phyloP scores from a whole-genome alignment of 768 basidiomycete genomes.

The Rhodosporidiobolus sp. region DNA sequence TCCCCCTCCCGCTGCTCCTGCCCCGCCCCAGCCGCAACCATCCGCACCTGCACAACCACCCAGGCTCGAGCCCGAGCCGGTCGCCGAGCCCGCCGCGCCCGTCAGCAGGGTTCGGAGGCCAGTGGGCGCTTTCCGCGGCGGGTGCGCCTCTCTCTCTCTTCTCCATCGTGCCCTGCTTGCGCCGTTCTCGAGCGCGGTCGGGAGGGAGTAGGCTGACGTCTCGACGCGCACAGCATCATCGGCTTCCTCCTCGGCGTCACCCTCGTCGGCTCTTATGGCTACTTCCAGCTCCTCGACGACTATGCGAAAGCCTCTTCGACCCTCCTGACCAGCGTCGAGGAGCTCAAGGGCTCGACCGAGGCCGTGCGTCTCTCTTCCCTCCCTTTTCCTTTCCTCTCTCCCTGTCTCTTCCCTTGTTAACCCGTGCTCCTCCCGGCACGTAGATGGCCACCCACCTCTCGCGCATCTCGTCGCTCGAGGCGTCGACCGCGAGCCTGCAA shows the following conservation, averaged over 20 bases:
- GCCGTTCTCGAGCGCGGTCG: too few species aligned
- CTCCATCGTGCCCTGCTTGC: not conserved
- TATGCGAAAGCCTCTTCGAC: slow-evolving; percentile 9
- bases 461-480: slow-evolving; percentile 19
- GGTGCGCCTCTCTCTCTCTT: not conserved
- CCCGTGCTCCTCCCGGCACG: not conserved
- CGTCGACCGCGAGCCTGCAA: not conserved
- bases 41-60: not conserved
- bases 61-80: not conserved
- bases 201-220: too few species aligned
- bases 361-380: slow-evolving; percentile 2
- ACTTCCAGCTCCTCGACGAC: slow-evolving; percentile 26
- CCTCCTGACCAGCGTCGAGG: slow-evolving; percentile 20
- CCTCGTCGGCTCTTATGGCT: slow-evolving; percentile 26
- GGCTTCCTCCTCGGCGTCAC: slow-evolving; percentile 31
- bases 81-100: not conserved
- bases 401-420: too few species aligned
- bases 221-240: slow-evolving; percentile 10
- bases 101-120: slow-evolving; percentile 3
- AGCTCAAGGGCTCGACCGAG: slow-evolving; percentile 14
- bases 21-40: too few species aligned
- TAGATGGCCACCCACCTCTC: slow-evolving; percentile 19
- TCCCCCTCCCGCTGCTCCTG: not conserved
- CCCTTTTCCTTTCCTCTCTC: not conserved
- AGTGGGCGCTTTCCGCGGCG: slow-evolving; percentile 32